Base-by-base conservation (phyloP, 805 yeast species). In the Spathaspora sp. region DNA sequence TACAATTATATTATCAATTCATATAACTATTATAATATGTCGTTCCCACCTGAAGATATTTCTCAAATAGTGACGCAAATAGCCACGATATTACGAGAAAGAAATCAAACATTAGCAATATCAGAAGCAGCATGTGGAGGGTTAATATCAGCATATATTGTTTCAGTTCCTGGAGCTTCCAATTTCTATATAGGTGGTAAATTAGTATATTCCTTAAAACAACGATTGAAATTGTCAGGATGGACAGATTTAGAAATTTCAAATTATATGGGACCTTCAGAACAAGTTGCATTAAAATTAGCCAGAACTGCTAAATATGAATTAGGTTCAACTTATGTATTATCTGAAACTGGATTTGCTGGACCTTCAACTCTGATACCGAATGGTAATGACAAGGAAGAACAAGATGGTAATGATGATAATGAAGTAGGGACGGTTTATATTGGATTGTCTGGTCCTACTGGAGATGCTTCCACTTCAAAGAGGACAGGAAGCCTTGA, bases 71-170 rank as follows among this genome's bases (percentile, higher is more conserved):
- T 87, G 2, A 61, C 63, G 9, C 69, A 75, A 61, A 87, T 89
- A 43, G 84, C 94, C 0, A 67, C 64, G 35, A 71, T 83, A 5
- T 73, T 89, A 20, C 67, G 79, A 17, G 62, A 65, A 17, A 72
- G 83, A 26, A 67, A 76, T 12, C 84, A 85, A 63, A 87, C 96
- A 0, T 69, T 89, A 19, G 88, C 96, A 0, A 86, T 87, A 1
- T 83, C 92, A 5, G 97, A 89, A 60, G 91, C 92, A 2, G 96
- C 96, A 0, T 89, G 96, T 65, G 97, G 97, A 8, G 97, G 97
- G 0, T 75, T 89, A 14, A 70, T 89, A 7, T 85, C 94, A 3
- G 88, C 96, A 1, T 89, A 87, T 60, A 65, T 89, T 18, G 90
- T 90, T 5, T 80, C 93, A 1, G 82, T 87, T 3, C 92, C 96